Percentiles rank a stretch among this genome's conserved stretches.
Evolutionary conservation across 257 asterid genomes (phyloP).

Genomic region (Orobanche coerulescens): DNA sequence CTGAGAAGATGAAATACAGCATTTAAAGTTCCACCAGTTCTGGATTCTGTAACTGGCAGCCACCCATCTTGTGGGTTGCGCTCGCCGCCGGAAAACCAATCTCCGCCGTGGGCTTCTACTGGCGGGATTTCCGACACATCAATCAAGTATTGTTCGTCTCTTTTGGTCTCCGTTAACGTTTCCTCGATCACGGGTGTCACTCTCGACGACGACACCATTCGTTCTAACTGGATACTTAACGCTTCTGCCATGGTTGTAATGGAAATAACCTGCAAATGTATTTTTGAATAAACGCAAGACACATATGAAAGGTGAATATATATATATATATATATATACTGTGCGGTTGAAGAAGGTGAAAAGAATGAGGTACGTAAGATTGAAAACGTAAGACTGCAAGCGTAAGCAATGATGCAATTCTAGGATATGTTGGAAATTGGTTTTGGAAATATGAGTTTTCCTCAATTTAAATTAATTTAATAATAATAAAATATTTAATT

Average conservation of each 20-base stretch:
- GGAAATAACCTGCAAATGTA: background rate
- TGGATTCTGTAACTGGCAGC: conserved; percentile 54
- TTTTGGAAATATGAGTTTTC: too few species aligned
- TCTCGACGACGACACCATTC: background rate
- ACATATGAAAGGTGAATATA: too few species aligned
- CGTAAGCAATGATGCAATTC: background rate
- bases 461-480: too few species aligned
- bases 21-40: conserved; percentile 39
- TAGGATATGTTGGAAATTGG: too few species aligned
- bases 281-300: background rate
- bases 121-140: background rate
- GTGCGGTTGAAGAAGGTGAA: background rate
- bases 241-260: background rate
- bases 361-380: background rate
- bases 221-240: background rate
- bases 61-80: conserved; percentile 27
- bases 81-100: conserved; percentile 24
- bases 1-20: conserved; percentile 36
- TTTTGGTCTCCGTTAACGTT: background rate
- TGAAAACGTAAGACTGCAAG: background rate
- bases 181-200: background rate
- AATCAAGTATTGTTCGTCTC: background rate
- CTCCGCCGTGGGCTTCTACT: background rate
- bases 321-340: background rate
- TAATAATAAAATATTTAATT: too few species aligned